phyloP scores from a whole-genome alignment of 345 rosid species.

The Microcos paniculata region DNA sequence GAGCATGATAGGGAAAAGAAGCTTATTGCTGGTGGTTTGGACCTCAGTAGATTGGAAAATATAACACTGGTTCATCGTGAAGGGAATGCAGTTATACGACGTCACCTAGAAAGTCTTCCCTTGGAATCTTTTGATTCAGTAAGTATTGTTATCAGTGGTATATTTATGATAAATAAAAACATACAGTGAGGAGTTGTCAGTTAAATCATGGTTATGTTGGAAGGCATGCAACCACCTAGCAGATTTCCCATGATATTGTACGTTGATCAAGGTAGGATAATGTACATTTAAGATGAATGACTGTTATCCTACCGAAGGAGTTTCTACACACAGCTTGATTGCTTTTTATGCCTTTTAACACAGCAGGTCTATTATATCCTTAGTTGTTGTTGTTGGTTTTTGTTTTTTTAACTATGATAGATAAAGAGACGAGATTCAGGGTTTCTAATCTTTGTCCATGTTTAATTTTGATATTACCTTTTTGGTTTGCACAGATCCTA shows the following conservation, averaged over 20 bases:
- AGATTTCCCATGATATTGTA: background rate
- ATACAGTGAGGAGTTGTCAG: background rate
- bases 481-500: conserved; percentile 44
- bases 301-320: background rate
- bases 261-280: background rate
- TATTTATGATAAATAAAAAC: conserved; percentile 5
- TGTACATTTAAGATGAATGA: background rate
- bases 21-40: conserved; percentile 73
- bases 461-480: background rate
- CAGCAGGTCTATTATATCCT: background rate
- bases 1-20: conserved; percentile 69
- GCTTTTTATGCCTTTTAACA: background rate
- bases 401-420: background rate
- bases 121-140: conserved; percentile 72
- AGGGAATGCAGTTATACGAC: conserved; percentile 74
- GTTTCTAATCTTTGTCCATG: background rate
- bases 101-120: conserved; percentile 76
- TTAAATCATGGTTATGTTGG: background rate
- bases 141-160: conserved; percentile 24
- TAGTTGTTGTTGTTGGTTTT: background rate
- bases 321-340: background rate
- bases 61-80: conserved; percentile 61
- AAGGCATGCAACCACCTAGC: background rate
- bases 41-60: conserved; percentile 49
- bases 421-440: background rate